Evolutionary conservation across 768 basidiomycete genomes (phyloP).

Genomic region (Kwoniella heveanensis): DNA sequence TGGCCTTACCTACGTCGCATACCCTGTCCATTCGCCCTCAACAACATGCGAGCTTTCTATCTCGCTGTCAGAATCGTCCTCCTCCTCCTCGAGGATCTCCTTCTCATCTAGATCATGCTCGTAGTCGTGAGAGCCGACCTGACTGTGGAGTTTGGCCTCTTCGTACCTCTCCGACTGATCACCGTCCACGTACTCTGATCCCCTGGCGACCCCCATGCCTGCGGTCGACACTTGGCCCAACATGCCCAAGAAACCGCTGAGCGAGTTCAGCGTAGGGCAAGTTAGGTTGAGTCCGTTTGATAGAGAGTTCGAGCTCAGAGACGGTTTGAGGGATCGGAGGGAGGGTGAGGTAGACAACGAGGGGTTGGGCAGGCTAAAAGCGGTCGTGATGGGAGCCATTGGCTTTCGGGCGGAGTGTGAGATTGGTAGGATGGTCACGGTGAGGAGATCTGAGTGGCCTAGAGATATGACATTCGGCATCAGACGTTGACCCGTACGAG

Average conservation of each 20-base stretch:
- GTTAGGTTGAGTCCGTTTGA: constrained; percentile 2
- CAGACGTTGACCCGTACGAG: too few relatives aligned
- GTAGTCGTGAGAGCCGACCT: not conserved
- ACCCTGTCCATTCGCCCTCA: not conserved
- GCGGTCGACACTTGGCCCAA: constrained; percentile 10
- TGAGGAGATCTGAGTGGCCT: constrained; percentile 33
- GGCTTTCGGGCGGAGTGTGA: constrained; percentile 5
- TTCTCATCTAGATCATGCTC: not conserved
- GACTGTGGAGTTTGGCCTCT: not conserved
- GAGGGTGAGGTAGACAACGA: constrained; percentile 10
- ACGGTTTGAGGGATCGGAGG: constrained; percentile 14
- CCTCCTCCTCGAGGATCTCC: not conserved
- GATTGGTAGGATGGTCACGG: constrained; percentile 25
- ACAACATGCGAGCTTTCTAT: not conserved
- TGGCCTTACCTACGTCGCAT: not conserved
- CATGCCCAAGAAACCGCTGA: constrained; percentile 2
- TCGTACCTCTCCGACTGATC: constrained; percentile 11
- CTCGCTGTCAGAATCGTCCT: not conserved
- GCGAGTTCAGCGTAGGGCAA: constrained; percentile 13
- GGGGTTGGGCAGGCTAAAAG: constrained; percentile 6
- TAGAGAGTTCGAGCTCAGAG: not conserved
- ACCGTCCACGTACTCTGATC: constrained; percentile 15
- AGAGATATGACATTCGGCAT: too few relatives aligned
- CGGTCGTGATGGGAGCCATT: constrained; percentile 8
- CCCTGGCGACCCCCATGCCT: not conserved